A percentile compares a stretch with the other conserved stretches of the same genome.
phyloP scores from a whole-genome alignment of 2,329 filamentous ascomycete species.

The Colletotrichum sp. region DNA sequence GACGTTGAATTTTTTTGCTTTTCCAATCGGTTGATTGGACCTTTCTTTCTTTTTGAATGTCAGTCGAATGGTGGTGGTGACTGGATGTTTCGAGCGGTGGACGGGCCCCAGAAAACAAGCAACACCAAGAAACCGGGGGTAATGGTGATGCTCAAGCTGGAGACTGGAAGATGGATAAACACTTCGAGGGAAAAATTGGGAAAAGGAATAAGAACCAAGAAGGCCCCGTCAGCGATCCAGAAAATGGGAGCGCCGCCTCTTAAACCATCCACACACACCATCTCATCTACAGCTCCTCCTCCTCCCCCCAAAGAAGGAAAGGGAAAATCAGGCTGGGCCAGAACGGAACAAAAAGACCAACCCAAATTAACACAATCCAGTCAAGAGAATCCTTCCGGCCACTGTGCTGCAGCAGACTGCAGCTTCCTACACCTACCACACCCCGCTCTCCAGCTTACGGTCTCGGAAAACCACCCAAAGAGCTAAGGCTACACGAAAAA shows the following conservation, averaged over 20 bases:
- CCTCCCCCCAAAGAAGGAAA: not conserved
- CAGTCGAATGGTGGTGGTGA: not conserved
- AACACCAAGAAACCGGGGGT: slow-evolving; percentile 2
- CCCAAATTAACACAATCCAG: not conserved
- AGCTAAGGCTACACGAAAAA: not conserved
- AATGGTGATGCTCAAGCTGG: not conserved
- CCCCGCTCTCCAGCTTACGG: not conserved
- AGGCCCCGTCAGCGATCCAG: not conserved
- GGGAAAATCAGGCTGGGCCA: not conserved
- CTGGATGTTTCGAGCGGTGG: not conserved
- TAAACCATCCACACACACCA: not conserved
- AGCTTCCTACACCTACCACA: not conserved
- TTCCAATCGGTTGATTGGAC: not conserved
- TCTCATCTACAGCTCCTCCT: not conserved
- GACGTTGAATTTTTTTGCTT: not conserved
- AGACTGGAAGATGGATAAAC: not conserved
- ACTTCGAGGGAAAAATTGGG: not conserved
- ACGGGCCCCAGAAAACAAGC: not conserved
- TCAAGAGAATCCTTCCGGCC: slow-evolving; percentile 1
- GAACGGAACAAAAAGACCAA: not conserved
- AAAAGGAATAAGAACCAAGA: not conserved
- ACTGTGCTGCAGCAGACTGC: not conserved
- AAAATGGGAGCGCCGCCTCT: slow-evolving; percentile 5
- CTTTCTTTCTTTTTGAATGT: not conserved
- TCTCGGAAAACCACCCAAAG: slow-evolving; percentile 4